Percentiles rank a stretch among this genome's conserved stretches.
These are phyloP conservation scores for Fusarium acutatum DNA, from an alignment of 2,329 filamentous ascomycete species.

Conservation along the genomic window DNA sequence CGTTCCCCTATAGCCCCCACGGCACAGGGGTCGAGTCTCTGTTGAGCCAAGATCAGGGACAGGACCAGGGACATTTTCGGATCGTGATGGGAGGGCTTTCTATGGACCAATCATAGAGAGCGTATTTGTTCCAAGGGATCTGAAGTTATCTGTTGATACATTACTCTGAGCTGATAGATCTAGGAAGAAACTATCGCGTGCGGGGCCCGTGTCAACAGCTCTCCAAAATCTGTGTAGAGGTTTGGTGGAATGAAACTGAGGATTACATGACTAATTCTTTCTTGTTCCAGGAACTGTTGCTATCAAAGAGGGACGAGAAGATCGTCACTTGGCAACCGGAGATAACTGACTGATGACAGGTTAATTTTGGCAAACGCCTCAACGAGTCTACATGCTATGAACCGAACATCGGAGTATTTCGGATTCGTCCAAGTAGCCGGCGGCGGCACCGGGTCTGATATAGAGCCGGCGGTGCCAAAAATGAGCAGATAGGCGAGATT, in stretches of 20 bases:
- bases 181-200: slow-evolving; percentile 8
- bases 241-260: not conserved
- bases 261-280: slow-evolving; percentile 30
- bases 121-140: slow-evolving; percentile 27
- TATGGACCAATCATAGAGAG: slow-evolving; percentile 32
- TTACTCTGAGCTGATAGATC: slow-evolving; percentile 22
- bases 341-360: slow-evolving; percentile 35
- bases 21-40: slow-evolving; percentile 21
- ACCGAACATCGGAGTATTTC: slow-evolving; percentile 33
- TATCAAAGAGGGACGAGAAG: slow-evolving; percentile 20
- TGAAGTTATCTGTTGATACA: slow-evolving; percentile 21
- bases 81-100: slow-evolving; percentile 7
- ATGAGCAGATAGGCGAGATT: slow-evolving; percentile 35
- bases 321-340: slow-evolving; percentile 27
- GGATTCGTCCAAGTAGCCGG: slow-evolving; percentile 6
- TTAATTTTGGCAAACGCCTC: slow-evolving; percentile 9
- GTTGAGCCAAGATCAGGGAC: slow-evolving; percentile 36
- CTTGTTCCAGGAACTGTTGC: slow-evolving; percentile 8
- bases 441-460: not conserved
- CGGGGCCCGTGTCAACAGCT: not conserved
- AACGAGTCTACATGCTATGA: not conserved
- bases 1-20: slow-evolving; percentile 34
- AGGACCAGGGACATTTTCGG: slow-evolving; percentile 29
- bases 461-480: slow-evolving; percentile 24
- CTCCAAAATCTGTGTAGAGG: not conserved